Percentiles rank a stretch among this genome's conserved stretches.
Conservation (phyloP, 345 rosid species). For the Eucalyptus paniculata region DNA sequence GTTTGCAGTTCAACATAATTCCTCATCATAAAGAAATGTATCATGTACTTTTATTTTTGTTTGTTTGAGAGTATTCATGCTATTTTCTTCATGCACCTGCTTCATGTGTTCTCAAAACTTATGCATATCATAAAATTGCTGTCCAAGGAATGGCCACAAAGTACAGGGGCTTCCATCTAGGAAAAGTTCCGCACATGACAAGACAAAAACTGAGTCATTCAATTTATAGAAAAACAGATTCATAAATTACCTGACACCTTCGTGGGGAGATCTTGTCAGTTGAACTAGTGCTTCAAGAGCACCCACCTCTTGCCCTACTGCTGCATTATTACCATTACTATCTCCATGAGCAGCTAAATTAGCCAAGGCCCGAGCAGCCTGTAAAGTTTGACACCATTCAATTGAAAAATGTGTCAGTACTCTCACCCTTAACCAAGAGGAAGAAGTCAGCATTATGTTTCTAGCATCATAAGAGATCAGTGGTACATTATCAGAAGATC, state of each 20-base stretch:
- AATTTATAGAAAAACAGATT: neutral
- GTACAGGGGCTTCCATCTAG: neutral
- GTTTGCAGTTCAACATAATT: neutral
- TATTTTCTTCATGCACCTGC: neutral
- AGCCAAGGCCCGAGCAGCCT: constrained; percentile 97
- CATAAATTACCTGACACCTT: constrained; percentile 70
- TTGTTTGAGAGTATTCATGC: neutral
- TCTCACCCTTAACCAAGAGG: neutral
- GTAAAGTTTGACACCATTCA: neutral
- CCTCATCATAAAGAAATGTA: neutral
- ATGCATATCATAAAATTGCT: neutral
- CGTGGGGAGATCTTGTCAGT: constrained; percentile 69
- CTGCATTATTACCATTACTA: constrained; percentile 82
- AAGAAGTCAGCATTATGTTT: neutral
- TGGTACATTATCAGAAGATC: neutral
- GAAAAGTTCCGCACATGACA: neutral
- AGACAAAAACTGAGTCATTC: neutral
- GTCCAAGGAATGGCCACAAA: neutral
- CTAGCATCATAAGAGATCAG: neutral
- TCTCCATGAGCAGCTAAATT: constrained; percentile 98
- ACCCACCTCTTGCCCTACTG: constrained; percentile 93
- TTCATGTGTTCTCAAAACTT: neutral
- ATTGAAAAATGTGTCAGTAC: neutral
- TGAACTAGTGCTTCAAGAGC: constrained; percentile 92
- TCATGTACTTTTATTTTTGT: neutral